Evolutionary conservation across 176 grass and related monocot genomes (phyloP).

Genomic region (Phyllostachys edulis): DNA sequence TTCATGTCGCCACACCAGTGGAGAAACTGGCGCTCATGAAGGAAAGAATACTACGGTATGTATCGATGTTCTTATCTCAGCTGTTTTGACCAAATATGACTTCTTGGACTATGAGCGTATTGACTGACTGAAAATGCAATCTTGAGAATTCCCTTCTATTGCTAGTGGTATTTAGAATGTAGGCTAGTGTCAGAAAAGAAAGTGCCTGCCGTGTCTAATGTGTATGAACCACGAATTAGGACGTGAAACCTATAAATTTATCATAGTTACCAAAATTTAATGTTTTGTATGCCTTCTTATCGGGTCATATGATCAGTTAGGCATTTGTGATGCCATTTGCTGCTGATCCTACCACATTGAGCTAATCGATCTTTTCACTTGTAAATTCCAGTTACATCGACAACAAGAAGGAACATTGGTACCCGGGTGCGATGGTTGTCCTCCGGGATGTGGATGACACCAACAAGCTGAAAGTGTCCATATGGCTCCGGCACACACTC

Average conservation of each 20-base stretch:
- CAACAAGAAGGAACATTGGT: conserved; percentile 59
- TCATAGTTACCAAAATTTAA: not conserved
- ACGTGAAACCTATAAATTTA: not conserved
- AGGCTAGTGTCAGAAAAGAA: not conserved
- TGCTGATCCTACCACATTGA: not conserved
- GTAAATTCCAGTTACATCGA: conserved; percentile 53
- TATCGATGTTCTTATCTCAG: not conserved
- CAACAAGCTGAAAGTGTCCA: conserved; percentile 65
- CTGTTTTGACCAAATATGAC: not conserved
- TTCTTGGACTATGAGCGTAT: too few relatives aligned
- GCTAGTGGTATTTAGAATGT: not conserved
- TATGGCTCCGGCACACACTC: conserved; percentile 55
- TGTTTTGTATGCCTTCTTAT: not conserved
- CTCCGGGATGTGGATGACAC: conserved; percentile 50
- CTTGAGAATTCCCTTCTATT: not conserved
- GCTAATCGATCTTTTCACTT: not conserved
- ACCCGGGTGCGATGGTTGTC: conserved; percentile 46
- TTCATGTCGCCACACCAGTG: conserved; percentile 60
- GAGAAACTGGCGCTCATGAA: conserved; percentile 59
- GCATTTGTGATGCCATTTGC: not conserved
- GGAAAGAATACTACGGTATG: conserved; percentile 54
- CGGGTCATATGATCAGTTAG: not conserved
- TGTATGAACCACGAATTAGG: not conserved
- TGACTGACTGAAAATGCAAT: not conserved
- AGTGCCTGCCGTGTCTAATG: not conserved